Evolutionary conservation across 2,329 filamentous ascomycete species (phyloP), one percentile per base, ranked within the genome.

Genomic region (Clonostachys sp.): DNA sequence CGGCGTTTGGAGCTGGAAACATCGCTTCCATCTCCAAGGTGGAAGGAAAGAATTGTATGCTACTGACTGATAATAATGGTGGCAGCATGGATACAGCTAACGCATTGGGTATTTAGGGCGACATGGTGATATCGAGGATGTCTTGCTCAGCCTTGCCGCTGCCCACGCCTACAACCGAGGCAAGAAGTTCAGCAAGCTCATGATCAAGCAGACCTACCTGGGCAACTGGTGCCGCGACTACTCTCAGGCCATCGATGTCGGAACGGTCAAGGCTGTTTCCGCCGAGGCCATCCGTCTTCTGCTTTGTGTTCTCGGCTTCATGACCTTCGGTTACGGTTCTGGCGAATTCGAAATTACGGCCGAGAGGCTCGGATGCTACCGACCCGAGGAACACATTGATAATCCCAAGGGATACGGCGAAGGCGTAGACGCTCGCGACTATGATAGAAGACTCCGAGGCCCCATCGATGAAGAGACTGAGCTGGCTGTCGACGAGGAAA

Each of bases 191-290:
- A 83, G 80, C 73, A 94, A 94, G 72, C 81, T 95, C 60, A 87
- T 85, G 61, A 87, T 96, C 52, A 88, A 91, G 53, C 83, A 91
- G 51, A 88, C 95, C 53, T 96, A 96, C 73, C 96, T 96, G 72
- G 91, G 91, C 54, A 96, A 96, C 73, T 96, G 91, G 91, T 81
- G 96, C 34, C 82, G 80, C 50, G 91, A 96, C 68, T 96, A 96
- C 69, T 94, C 88, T 46, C 91, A 96, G 68, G 91, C 91, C 51
- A 88, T 96, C 58, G 91, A 96, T 65, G 89, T 96, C 44, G 91
- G 90, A 51, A 95, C 90, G 5, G 82, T 96, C 69, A 96, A 96
- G 72, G 81, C 86, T 57, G 91, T 96, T 53, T 92, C 88, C 48
- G 86, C 89, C 45, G 90, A 95, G 68, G 91, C 91, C 49, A 95